These are phyloP conservation scores for Poa annua DNA, from an alignment of 176 grass and related monocot genomes.

Conservation along the genomic window DNA sequence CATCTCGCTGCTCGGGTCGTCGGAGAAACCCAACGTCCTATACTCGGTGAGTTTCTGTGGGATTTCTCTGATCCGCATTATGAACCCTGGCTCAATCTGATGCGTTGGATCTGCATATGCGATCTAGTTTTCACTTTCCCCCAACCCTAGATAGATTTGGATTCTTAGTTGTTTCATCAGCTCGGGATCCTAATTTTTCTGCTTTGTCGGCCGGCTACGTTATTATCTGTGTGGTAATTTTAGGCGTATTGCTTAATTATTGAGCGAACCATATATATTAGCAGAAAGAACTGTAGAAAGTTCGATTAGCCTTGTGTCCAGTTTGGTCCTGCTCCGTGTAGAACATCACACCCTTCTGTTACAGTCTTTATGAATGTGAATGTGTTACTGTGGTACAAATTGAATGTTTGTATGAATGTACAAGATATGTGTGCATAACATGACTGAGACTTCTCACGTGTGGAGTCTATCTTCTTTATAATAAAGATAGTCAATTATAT, in stretches of 20 bases:
- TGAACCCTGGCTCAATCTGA: constrained; percentile 11
- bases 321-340: not conserved
- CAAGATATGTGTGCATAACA: not conserved
- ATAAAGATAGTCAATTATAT: not conserved
- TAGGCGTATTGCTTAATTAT: not conserved
- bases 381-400: not conserved
- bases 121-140: not conserved
- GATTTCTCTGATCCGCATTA: not conserved
- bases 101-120: constrained; percentile 21
- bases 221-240: not conserved
- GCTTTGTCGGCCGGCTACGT: not conserved
- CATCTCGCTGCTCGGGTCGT: constrained; percentile 82
- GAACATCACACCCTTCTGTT: not conserved
- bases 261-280: not conserved
- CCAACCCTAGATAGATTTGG: not conserved
- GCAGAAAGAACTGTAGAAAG: not conserved
- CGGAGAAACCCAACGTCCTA: constrained; percentile 84
- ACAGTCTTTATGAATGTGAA: not conserved
- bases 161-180: not conserved
- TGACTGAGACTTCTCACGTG: not conserved
- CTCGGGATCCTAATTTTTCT: not conserved
- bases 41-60: constrained; percentile 61
- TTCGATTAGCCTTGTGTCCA: not conserved
- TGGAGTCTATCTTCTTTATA: not conserved
- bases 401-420: not conserved